phyloP scores from a whole-genome alignment of 2,329 filamentous ascomycete genomes.

The Chaetomium olivaceum region DNA sequence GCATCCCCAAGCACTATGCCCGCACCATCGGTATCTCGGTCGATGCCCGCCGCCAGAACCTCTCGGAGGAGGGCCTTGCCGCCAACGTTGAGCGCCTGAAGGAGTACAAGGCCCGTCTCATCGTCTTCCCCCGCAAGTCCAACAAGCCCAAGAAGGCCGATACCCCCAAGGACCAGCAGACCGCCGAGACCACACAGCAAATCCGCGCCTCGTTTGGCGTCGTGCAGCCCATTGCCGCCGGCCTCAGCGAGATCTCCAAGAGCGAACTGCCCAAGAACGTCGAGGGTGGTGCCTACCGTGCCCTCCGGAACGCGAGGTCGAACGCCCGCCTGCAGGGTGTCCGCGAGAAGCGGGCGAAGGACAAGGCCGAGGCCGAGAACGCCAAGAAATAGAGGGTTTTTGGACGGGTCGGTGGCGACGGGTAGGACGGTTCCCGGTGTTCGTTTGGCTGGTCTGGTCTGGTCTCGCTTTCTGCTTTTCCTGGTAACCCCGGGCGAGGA shows the following conservation, averaged over 20 bases:
- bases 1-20: constrained; percentile 90
- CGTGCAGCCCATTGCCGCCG: constrained; percentile 61
- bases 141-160: constrained; percentile 94
- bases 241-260: constrained; percentile 76
- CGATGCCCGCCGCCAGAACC: constrained; percentile 95
- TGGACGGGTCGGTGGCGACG: constrained; percentile 24
- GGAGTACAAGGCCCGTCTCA: constrained; percentile 93
- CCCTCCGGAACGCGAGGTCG: constrained; percentile 80
- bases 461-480: constrained; percentile 35
- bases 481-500: constrained; percentile 34
- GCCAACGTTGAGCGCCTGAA: constrained; percentile 97
- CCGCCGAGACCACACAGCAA: constrained; percentile 67
- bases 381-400: constrained; percentile 74
- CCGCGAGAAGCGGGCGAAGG: constrained; percentile 90
- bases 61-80: constrained; percentile 91
- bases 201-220: constrained; percentile 58
- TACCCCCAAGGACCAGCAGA: constrained; percentile 63
- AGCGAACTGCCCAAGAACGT: constrained; percentile 71
- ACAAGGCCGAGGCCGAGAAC: constrained; percentile 79
- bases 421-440: constrained; percentile 35
- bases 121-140: constrained; percentile 94
- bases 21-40: constrained; percentile 96
- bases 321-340: constrained; percentile 79
- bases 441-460: constrained; percentile 37
- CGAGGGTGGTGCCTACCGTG: constrained; percentile 84